Base-by-base conservation (phyloP, 306 rosid species). In the Biancaea sappan region DNA sequence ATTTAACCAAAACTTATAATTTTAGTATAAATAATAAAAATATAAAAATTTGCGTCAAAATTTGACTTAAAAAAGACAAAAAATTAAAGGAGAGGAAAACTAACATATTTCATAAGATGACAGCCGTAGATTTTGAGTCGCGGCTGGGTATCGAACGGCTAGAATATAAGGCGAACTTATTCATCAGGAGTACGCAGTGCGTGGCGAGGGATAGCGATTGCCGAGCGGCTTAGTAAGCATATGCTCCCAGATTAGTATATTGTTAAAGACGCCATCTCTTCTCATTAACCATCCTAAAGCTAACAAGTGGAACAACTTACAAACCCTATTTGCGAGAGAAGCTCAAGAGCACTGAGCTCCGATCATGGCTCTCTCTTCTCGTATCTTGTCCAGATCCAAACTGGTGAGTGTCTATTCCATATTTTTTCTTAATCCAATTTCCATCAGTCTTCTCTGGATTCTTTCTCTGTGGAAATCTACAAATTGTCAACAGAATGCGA, bases 301-400 rank as follows among this genome's bases (percentile, higher is more conserved):
- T 53, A 31, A 19, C 28, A 52, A 54, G 52, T 25, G 44, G 50
- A 61, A 26, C 25, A 25, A 40, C 69, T 56, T 77, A 64, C 80
- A 66, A 76, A 73, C 68, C 74, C 76, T 66, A 60, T 26, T 3
- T 38, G 13, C 2, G 19, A 21, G 44, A 71, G 18, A 64, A 78
- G 40, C 41, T 67, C 43, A 69, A 71, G 47, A 50, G n/a, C 25
- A 61, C 73, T 52, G 80, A 76, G 66, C 77, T 77, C 75, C 60
- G 79, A 74, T 80, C 83, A 93, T 93, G 96, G 98, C 98, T 67
- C 84, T 89, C 78, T 69, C 89, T 61, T 73, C 87, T 78, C 93
- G 98, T 61, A 85, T 86, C 76, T 60, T 89, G 26, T 86, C 92
- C 83, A 90, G 90, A 88, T 88, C 93, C 79, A 86, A 61, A 52